A percentile compares a stretch with the other conserved stretches of the same genome.
Evolutionary conservation across 2,329 filamentous ascomycete species (phyloP).

Genomic region (Trichoderma koningii): DNA sequence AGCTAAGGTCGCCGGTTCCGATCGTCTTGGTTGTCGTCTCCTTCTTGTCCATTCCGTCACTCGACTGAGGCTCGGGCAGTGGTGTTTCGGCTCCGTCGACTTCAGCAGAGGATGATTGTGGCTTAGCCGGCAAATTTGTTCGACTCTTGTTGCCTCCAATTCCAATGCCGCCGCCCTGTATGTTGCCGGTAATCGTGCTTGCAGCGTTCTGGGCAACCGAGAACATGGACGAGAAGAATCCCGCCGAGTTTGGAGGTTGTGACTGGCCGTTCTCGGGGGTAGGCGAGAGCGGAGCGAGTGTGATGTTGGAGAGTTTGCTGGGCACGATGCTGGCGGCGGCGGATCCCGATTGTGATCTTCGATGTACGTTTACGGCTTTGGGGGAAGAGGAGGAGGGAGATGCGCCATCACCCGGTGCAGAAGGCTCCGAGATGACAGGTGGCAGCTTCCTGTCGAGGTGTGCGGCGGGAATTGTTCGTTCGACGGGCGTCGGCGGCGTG

Average conservation of each 20-base stretch:
- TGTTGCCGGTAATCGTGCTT: slow-evolving; percentile 70
- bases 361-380: slow-evolving; percentile 72
- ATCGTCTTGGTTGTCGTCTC: slow-evolving; percentile 85
- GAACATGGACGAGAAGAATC: slow-evolving; percentile 93
- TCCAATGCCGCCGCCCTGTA: slow-evolving; percentile 64
- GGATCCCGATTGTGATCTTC: slow-evolving; percentile 56
- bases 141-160: slow-evolving; percentile 47
- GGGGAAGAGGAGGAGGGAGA: slow-evolving; percentile 58
- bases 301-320: slow-evolving; percentile 83
- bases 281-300: slow-evolving; percentile 72
- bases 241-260: slow-evolving; percentile 57
- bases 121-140: slow-evolving; percentile 33
- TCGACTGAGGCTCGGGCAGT: slow-evolving; percentile 38
- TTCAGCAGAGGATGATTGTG: slow-evolving; percentile 37
- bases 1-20: slow-evolving; percentile 82
- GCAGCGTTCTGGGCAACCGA: slow-evolving; percentile 93
- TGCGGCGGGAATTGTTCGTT: slow-evolving; percentile 37
- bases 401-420: slow-evolving; percentile 53
- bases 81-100: slow-evolving; percentile 42
- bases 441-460: slow-evolving; percentile 38
- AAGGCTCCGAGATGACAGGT: slow-evolving; percentile 34
- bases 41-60: slow-evolving; percentile 54
- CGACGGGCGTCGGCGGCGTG: slow-evolving; percentile 66
- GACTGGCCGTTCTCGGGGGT: slow-evolving; percentile 66
- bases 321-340: slow-evolving; percentile 57